Percentiles rank a stretch among this genome's conserved stretches.
Conservation (phyloP, 331 rosid genomes). For the Cydonia oblonga region DNA sequence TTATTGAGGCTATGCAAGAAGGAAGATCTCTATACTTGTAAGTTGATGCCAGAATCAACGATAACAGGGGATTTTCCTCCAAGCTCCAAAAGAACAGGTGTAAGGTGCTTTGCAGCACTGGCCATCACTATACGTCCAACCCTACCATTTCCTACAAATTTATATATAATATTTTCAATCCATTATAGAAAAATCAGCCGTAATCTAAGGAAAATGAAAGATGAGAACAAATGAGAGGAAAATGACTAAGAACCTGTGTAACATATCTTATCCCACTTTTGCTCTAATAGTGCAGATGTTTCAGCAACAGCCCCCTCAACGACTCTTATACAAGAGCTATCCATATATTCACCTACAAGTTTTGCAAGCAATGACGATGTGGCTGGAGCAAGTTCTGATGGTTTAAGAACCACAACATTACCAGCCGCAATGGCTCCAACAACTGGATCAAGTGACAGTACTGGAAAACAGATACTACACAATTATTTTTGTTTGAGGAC, state of each 20-base stretch:
- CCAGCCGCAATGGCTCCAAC: conserved; percentile 98
- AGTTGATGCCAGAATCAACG: conserved; percentile 66
- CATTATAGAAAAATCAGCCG: not conserved
- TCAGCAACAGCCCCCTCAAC: conserved; percentile 81
- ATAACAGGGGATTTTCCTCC: conserved; percentile 93
- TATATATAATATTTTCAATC: not conserved
- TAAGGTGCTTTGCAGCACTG: conserved; percentile 95
- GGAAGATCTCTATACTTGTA: conserved; percentile 29
- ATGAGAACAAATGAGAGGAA: not conserved
- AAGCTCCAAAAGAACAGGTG: conserved; percentile 92
- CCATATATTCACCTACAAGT: conserved; percentile 59
- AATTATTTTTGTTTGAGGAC: conserved; percentile 1
- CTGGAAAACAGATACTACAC: conserved; percentile 33
- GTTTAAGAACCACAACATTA: conserved; percentile 87
- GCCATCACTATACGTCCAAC: conserved; percentile 87
- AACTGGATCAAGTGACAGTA: conserved; percentile 90
- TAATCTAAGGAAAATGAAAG: not conserved
- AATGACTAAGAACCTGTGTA: conserved; percentile 65
- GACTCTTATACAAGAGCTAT: conserved; percentile 60
- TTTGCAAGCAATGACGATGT: conserved; percentile 70
- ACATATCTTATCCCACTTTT: conserved; percentile 97
- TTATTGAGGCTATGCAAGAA: not conserved
- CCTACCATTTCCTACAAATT: conserved; percentile 56
- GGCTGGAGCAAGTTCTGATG: conserved; percentile 92
- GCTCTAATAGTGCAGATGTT: conserved; percentile 77